Evolutionary conservation across 2,329 filamentous ascomycete genomes (phyloP), one percentile per base, ranked within the genome.

Genomic region (Trichoderma sp.): DNA sequence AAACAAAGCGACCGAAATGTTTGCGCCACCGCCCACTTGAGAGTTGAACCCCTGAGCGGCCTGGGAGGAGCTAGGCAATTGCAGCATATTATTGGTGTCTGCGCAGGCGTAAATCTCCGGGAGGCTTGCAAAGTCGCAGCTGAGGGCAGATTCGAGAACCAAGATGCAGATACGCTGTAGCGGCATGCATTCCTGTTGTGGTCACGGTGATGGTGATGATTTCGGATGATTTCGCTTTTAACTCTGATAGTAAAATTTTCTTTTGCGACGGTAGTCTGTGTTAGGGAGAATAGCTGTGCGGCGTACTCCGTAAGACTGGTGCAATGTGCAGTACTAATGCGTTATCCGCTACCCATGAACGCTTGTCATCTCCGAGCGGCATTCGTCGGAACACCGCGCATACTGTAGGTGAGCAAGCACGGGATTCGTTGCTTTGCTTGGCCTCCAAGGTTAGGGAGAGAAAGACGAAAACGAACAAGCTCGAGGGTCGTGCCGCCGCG

Each of bases 351-450:
- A 18, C 51, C 51, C 64, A 43, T 5, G 30, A 30, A 26, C 24
- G 14, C 21, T 53, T 28, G 67, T 70, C 57, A 70, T 70, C 56
- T 70, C 67, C 67, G 67, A 43, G 57, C 57, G 66, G 66, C 66
- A 61, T 32, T 34, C 56, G 67, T 57, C 39, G 57, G 57, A 51
- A 21, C 21, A 14, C 57, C 67, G 39, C 57, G 39, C 67, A 51
- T 15, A 53, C 32, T 6, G 21, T 24, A 21, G 51, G 15, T 57
- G 32, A 21, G n/a, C 34, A n/a, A 21, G 18, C 43, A 51, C 43
- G n/a, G 43, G n/a, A n/a, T 51, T 51, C n/a, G 39, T 43, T 43
- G 39, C 18, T 51, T 51, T 51, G 43, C 43, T 21, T 21, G 43
- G 43, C 9, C 18, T 15, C 15, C n/a, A 53, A 43, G 11, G 21